Evolutionary conservation across 2,329 filamentous ascomycete species (phyloP).

Genomic region (Pestalotiopsis sp.): DNA sequence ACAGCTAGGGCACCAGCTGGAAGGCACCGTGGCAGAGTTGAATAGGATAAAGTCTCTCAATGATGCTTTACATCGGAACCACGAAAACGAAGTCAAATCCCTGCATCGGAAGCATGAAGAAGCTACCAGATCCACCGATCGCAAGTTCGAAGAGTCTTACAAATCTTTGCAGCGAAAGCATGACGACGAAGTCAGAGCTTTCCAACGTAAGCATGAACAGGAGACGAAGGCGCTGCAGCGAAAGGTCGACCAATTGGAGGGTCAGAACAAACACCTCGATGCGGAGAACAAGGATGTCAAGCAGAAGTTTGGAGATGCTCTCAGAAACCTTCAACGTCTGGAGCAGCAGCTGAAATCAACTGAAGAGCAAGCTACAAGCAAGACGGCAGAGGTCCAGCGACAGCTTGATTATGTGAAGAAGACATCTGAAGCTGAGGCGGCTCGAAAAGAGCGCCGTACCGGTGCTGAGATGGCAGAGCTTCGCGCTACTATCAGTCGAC

Average conservation of each 20-base stretch:
- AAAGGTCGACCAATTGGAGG: conserved; percentile 1
- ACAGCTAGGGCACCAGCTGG: conserved; percentile 54
- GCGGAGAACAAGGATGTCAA: conserved; percentile 27
- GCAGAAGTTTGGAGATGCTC: conserved; percentile 25
- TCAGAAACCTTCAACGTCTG: neutral
- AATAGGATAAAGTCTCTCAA: conserved; percentile 65
- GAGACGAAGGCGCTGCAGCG: neutral
- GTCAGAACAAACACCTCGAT: conserved; percentile 18
- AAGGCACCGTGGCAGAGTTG: conserved; percentile 73
- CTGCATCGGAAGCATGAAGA: conserved; percentile 10
- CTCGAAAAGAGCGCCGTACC: conserved; percentile 31
- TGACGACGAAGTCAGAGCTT: neutral
- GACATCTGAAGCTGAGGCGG: conserved; percentile 40
- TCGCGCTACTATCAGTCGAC: conserved; percentile 48
- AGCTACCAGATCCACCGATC: neutral
- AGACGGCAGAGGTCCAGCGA: conserved; percentile 40
- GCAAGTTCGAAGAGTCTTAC: conserved; percentile 3
- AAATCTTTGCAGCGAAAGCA: conserved; percentile 4
- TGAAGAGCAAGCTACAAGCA: conserved; percentile 32
- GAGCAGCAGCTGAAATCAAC: conserved; percentile 1
- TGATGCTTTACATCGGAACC: conserved; percentile 70
- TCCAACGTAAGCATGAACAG: conserved; percentile 1
- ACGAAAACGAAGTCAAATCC: conserved; percentile 67
- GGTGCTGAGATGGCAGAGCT: conserved; percentile 35
- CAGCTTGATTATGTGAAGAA: conserved; percentile 50